Base-by-base conservation (phyloP, 129 eudicot species). In the Tagetes erecta region DNA sequence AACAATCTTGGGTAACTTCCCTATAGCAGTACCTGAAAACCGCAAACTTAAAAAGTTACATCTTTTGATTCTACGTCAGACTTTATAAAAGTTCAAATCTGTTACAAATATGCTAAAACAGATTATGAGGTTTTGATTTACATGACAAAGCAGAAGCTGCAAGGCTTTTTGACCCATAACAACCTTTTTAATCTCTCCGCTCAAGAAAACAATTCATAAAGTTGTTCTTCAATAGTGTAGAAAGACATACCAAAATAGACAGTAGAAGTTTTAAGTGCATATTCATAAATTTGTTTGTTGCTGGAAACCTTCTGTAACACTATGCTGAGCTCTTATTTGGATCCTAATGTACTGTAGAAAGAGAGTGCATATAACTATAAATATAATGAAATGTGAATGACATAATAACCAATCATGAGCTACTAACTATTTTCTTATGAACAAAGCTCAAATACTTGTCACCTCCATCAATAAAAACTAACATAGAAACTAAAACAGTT, bases 221-320 rank as follows among this genome's bases (percentile, higher is more conserved):
- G 96, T 84, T 94, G 97, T 78, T 94, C 99, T 82, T 94, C 99
- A 0, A 97, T 94, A 6, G 99, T 94, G 75, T 94, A 94, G 71
- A 20, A 94, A 57, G 99, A 94, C 98, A 94, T 94, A 83, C 97
- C 98, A 67, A 90, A 71, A 65, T 94, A 94, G 72, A 90, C 89
- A 34, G 97, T 94, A 0, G 79, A 86, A 46, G 84, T 90, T 78
- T 80, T 84, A 52, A 94, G 88, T 33, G 99, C 96, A 66, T 90
- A 84, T 53, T 20, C 27, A 20, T 20, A 20, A 20, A 20, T 20
- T 20, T 20, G 27, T 20, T 20, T 20, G 27, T 20, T 20, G 27
- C 27, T 20, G 27, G 27, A 20, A 20, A 20, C 27, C 27, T 20
- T 20, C 27, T 20, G 27, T 20, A 20, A 20, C 27, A 20, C 27